Base-by-base conservation (phyloP, 2,329 filamentous ascomycete genomes). In the Tolypocladium nubicola region DNA sequence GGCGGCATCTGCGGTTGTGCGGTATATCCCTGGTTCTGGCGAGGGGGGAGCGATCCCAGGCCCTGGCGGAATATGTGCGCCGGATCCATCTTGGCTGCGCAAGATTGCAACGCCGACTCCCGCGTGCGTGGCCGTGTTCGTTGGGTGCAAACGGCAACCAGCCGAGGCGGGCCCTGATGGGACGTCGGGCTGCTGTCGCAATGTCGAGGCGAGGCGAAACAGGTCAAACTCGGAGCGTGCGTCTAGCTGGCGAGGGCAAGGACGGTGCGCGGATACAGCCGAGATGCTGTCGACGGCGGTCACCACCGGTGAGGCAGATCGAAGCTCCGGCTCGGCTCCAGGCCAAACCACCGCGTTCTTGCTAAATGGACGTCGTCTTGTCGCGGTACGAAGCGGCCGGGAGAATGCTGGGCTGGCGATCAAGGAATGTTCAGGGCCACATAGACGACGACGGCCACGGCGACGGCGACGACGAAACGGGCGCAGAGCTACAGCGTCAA, bases 41-140 rank as follows among this genome's bases (percentile, higher is more conserved):
- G 71, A 52, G 74, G 73, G 61, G 69, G 72, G 59, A 75, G 72
- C 53, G 73, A 69, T 57, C 74, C 75, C 59, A 83, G 75, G 66
- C 80, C 82, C 68, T 82, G 82, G 63, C 80, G 80, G 65, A 85
- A 84, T 66, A 85, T 75, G 66, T 79, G 77, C 61, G 78, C 75
- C 62, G 80, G 76, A 68, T 86, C 81, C 83, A 87, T 87, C 60
- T 63, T 19, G n/a, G 55, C 16, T 19, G 19, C 10, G 23, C 14
- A 30, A 21, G 9, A 21, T 13, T 7, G 30, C 2, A 10, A 37
- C 26, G 10, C 8, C 4, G 5, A 52, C 21, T 33, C 30, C 47
- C 19, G 19, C 30, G 14, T 8, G 47, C 2, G 19, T 13, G 30
- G 30, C 47, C 9, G 47, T 30, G 26, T 4, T 52, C 30, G 47